Conservation (phyloP, 2,329 filamentous ascomycete genomes). For the Trichoderma sp. region DNA sequence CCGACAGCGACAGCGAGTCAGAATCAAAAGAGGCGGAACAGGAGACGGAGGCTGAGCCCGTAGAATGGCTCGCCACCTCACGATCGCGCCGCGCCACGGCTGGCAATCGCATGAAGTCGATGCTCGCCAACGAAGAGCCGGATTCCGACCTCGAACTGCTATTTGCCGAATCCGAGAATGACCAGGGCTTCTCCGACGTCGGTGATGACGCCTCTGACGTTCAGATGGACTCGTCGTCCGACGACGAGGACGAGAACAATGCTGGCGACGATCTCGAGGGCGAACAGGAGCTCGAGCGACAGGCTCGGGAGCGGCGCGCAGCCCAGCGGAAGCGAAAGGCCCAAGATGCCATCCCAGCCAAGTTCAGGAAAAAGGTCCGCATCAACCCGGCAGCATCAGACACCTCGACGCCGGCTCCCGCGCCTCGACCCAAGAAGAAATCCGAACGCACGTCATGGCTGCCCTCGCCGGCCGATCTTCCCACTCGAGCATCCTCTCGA, state of each 20-base stretch:
- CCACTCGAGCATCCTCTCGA: slow-evolving; percentile 57
- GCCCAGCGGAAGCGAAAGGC: slow-evolving; percentile 77
- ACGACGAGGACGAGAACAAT: slow-evolving; percentile 67
- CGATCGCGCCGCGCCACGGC: slow-evolving; percentile 77
- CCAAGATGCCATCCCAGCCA: slow-evolving; percentile 68
- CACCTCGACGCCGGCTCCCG: slow-evolving; percentile 33
- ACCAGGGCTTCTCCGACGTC: slow-evolving; percentile 67
- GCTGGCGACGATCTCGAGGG: slow-evolving; percentile 70
- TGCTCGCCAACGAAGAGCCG: slow-evolving; percentile 72
- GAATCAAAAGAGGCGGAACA: not conserved
- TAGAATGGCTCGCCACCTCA: slow-evolving; percentile 71
- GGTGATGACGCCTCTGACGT: slow-evolving; percentile 70
- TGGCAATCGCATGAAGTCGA: slow-evolving; percentile 76
- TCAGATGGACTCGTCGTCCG: slow-evolving; percentile 81
- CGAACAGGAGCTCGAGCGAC: slow-evolving; percentile 79
- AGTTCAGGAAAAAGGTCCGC: slow-evolving; percentile 72
- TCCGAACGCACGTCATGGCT: slow-evolving; percentile 60
- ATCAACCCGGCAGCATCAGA: slow-evolving; percentile 55
- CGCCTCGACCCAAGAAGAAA: slow-evolving; percentile 57
- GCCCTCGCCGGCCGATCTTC: slow-evolving; percentile 52
- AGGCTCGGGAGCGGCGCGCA: slow-evolving; percentile 65
- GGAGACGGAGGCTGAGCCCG: slow-evolving; percentile 29
- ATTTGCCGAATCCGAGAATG: slow-evolving; percentile 71
- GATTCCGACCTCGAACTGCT: slow-evolving; percentile 68
- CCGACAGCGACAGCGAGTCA: slow-evolving; percentile 32